Evolutionary conservation across 805 yeast species (phyloP).

Genomic region (Myxozyma kluyveri): DNA sequence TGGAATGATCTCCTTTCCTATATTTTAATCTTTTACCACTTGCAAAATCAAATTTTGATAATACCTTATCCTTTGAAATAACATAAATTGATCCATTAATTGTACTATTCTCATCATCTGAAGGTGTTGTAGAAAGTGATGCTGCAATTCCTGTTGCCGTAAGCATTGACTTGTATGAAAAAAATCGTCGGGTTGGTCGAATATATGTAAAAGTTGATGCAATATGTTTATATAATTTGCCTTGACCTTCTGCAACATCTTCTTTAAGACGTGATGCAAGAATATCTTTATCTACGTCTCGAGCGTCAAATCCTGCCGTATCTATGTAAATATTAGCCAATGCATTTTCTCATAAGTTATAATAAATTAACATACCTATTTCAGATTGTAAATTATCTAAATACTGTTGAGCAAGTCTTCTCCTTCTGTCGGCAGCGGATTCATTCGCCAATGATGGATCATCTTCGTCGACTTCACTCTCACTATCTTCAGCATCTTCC

Average conservation of each 20-base stretch:
- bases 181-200: slow-evolving; percentile 16
- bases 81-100: slow-evolving; percentile 66
- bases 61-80: slow-evolving; percentile 73
- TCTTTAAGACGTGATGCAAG: slow-evolving; percentile 73
- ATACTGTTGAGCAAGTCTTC: slow-evolving; percentile 91
- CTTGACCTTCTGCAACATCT: slow-evolving; percentile 88
- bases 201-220: slow-evolving; percentile 4
- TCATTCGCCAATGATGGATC: slow-evolving; percentile 44
- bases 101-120: too few relatives aligned
- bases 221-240: slow-evolving; percentile 64
- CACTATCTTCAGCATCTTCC: slow-evolving; percentile 31
- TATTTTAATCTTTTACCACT: slow-evolving; percentile 66
- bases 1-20: slow-evolving; percentile 61
- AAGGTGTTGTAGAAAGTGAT: too few relatives aligned
- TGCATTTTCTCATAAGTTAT: background rate
- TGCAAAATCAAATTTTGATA: slow-evolving; percentile 74
- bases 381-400: slow-evolving; percentile 71
- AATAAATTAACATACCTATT: slow-evolving; percentile 26
- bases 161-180: slow-evolving; percentile 11
- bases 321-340: slow-evolving; percentile 41
- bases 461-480: slow-evolving; percentile 42
- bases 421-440: slow-evolving; percentile 86
- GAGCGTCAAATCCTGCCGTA: slow-evolving; percentile 69
- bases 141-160: slow-evolving; percentile 19
- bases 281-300: slow-evolving; percentile 84